Evolutionary conservation across 2,329 filamentous ascomycete genomes (phyloP).

Genomic region (Trichoderma gracile): DNA sequence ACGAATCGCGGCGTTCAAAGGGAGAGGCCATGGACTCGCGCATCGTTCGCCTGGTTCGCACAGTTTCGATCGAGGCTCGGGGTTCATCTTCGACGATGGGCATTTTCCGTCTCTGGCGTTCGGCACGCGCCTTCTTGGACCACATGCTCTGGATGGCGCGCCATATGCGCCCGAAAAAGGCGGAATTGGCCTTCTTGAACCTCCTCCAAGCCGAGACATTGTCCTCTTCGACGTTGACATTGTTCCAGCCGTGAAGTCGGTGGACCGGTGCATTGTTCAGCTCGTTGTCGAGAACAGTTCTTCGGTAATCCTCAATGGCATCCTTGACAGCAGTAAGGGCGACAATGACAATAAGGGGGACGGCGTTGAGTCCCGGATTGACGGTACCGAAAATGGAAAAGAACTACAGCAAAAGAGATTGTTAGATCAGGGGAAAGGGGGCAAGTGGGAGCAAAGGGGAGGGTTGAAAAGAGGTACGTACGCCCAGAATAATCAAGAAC

Average conservation of each 20-base stretch:
- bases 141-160: constrained; percentile 49
- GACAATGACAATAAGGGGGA: constrained; percentile 91
- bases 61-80: constrained; percentile 57
- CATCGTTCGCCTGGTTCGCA: constrained; percentile 38
- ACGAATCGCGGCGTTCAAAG: constrained; percentile 56
- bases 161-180: constrained; percentile 57
- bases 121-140: constrained; percentile 53
- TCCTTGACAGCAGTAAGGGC: constrained; percentile 89
- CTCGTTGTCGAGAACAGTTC: constrained; percentile 87
- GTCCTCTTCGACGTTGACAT: constrained; percentile 90
- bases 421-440: background rate
- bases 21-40: constrained; percentile 49
- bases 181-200: constrained; percentile 84
- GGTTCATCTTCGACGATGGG: constrained; percentile 47
- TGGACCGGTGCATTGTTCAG: constrained; percentile 96
- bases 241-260: constrained; percentile 82
- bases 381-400: constrained; percentile 93
- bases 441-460: background rate
- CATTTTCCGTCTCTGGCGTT: constrained; percentile 51
- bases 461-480: constrained; percentile 52
- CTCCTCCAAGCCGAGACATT: constrained; percentile 82
- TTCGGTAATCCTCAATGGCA: constrained; percentile 89
- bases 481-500: constrained; percentile 89
- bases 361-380: constrained; percentile 86
- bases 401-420: constrained; percentile 59